Evolutionary conservation across 2,329 filamentous ascomycete genomes (phyloP).

Genomic region (Fusarium sp.): DNA sequence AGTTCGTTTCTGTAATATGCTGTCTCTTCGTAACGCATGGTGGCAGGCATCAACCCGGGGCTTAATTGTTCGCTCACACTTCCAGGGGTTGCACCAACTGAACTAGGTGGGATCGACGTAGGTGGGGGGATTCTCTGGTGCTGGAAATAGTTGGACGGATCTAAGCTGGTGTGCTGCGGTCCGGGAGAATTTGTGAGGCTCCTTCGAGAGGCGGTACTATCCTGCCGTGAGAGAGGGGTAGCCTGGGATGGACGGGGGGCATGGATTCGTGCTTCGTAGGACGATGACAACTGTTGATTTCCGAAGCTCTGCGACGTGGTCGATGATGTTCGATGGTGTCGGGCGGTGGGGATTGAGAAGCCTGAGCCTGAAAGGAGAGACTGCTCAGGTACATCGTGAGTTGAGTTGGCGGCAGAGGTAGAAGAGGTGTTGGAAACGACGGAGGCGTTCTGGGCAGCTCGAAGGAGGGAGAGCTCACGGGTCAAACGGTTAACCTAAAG

Average conservation of each 20-base stretch:
- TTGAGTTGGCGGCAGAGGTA: constrained; percentile 63
- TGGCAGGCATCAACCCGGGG: constrained; percentile 64
- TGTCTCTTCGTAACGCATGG: constrained; percentile 69
- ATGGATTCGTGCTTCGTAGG: constrained; percentile 52
- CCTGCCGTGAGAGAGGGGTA: constrained; percentile 61
- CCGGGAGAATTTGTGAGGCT: constrained; percentile 61
- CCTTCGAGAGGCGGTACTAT: constrained; percentile 63
- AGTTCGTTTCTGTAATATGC: constrained; percentile 68
- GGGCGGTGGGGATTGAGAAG: constrained; percentile 64
- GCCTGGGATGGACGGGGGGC: constrained; percentile 57
- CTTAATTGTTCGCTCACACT: constrained; percentile 56
- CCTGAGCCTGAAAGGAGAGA: constrained; percentile 66
- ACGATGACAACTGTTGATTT: constrained; percentile 48
- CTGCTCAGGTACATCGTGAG: constrained; percentile 58
- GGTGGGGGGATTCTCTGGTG: constrained; percentile 54
- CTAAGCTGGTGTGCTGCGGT: constrained; percentile 56
- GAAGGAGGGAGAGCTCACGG: constrained; percentile 86
- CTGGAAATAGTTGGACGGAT: constrained; percentile 58
- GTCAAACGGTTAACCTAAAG: constrained; percentile 88
- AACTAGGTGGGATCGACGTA: constrained; percentile 47
- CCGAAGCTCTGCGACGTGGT: constrained; percentile 62
- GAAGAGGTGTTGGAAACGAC: constrained; percentile 73
- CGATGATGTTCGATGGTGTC: constrained; percentile 68
- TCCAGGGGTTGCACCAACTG: constrained; percentile 53
- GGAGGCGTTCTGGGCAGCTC: constrained; percentile 73